These are phyloP conservation scores for Rhizopus stolonifer DNA, from an alignment of 371 early-diverging fungal species.

Conservation along the genomic window DNA sequence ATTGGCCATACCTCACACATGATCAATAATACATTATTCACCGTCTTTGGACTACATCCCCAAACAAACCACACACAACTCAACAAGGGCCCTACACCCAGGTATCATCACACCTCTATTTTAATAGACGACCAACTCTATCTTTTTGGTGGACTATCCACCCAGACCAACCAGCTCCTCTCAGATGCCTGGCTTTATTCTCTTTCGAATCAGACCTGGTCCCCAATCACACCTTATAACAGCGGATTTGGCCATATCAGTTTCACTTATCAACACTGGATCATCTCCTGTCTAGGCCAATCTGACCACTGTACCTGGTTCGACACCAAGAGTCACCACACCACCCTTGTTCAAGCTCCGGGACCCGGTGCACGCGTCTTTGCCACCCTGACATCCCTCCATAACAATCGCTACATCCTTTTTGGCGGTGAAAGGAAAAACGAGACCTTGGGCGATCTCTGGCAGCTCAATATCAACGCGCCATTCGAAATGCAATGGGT, in stretches of 20 bases:
- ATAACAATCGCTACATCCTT: conserved; percentile 1
- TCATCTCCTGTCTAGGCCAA: conserved; percentile 22
- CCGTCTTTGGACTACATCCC: conserved; percentile 13
- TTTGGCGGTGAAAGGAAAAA: conserved; percentile 13
- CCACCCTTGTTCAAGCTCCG: background rate
- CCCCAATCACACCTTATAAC: too few relatives aligned
- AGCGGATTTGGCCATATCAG: conserved; percentile 8
- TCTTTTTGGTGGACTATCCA: conserved; percentile 10
- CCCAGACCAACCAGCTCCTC: background rate
- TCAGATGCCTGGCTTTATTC: conserved; percentile 14
- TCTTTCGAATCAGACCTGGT: background rate
- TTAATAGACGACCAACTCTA: background rate
- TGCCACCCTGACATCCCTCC: conserved; percentile 4
- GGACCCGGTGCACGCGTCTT: conserved; percentile 2
- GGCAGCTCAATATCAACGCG: conserved; percentile 10
- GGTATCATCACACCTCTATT: conserved; percentile 19
- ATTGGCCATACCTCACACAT: conserved; percentile 19
- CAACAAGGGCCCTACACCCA: background rate
- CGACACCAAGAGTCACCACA: background rate
- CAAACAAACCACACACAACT: background rate
- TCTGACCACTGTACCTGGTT: conserved; percentile 5
- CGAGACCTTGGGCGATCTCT: conserved; percentile 10
- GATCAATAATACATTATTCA: conserved; percentile 5
- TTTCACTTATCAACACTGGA: conserved; percentile 12
- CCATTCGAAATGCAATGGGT: conserved; percentile 14